Conservation (phyloP, 495 filamentous ascomycete species). For the Saxophila tyrrhenica region DNA sequence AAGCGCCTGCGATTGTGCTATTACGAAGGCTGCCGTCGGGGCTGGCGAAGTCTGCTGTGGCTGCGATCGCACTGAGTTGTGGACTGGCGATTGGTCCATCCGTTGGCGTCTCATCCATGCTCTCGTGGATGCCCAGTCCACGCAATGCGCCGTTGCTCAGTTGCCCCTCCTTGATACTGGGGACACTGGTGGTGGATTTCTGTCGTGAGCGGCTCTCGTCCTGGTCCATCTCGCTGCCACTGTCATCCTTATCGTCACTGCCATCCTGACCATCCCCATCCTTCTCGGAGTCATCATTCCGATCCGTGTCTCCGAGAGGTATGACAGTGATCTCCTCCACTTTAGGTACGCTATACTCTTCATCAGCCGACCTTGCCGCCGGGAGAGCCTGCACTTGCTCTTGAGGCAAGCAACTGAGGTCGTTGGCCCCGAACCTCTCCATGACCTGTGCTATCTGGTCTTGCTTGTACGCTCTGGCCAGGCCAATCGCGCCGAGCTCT, state of each 20-base stretch:
- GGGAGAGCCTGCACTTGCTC: neutral
- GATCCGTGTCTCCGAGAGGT: neutral
- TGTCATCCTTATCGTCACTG: neutral
- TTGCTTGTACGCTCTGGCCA: neutral
- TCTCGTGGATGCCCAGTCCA: neutral
- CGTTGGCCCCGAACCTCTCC: neutral
- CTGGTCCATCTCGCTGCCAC: neutral
- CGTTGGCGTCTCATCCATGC: neutral
- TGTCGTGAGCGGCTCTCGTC: neutral
- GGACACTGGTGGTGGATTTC: neutral
- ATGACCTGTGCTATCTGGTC: neutral
- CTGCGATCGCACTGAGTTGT: too few relatives aligned
- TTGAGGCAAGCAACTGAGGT: neutral
- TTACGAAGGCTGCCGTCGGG: too few relatives aligned
- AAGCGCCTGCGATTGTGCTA: too few relatives aligned
- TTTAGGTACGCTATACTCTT: neutral
- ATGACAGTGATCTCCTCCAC: neutral
- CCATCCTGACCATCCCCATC: neutral
- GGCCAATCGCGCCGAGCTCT: neutral
- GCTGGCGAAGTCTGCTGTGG: too few relatives aligned
- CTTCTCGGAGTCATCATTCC: neutral
- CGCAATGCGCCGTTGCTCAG: neutral
- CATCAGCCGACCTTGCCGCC: neutral
- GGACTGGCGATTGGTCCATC: too few relatives aligned
- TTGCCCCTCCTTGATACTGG: neutral